Evolutionary conservation across 2,329 filamentous ascomycete species (phyloP).

Genomic region (Ceratocystis albifundus): DNA sequence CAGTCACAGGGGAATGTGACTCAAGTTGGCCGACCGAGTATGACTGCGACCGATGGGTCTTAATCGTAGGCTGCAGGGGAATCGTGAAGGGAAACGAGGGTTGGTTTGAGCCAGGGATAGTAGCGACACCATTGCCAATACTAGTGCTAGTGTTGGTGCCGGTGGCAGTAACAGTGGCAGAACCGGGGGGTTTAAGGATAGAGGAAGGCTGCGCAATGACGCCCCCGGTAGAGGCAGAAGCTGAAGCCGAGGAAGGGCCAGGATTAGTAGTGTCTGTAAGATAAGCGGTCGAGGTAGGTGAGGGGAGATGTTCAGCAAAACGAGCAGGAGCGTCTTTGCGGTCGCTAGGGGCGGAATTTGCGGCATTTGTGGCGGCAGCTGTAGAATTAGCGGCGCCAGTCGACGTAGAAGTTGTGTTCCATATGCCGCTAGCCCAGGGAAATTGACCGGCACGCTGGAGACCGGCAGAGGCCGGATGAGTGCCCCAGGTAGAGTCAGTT

Average conservation of each 20-base stretch:
- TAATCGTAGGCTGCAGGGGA: constrained; percentile 77
- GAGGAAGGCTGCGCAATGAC: constrained; percentile 40
- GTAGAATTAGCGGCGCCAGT: constrained; percentile 4
- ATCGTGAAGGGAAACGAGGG: constrained; percentile 74
- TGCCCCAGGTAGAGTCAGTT: constrained; percentile 51
- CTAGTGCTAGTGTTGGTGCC: no score
- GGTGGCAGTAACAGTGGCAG: constrained; percentile 35
- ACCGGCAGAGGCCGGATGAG: constrained; percentile 43
- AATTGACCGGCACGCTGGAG: constrained; percentile 43
- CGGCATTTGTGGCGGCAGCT: constrained; percentile 3
- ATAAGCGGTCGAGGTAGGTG: constrained; percentile 55
- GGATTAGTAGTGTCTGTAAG: constrained; percentile 37
- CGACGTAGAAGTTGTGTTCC: constrained; percentile 43
- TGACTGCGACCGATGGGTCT: constrained; percentile 88
- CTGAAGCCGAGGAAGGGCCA: constrained; percentile 31
- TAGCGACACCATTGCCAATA: no score
- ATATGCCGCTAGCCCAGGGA: constrained; percentile 69
- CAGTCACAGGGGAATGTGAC: constrained; percentile 42
- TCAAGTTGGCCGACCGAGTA: constrained; percentile 91
- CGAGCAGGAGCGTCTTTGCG: constrained; percentile 67
- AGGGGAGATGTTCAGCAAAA: constrained; percentile 62
- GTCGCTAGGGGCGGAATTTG: constrained; percentile 34
- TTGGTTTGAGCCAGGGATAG: constrained; percentile 39
- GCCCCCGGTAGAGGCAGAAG: constrained; percentile 25
- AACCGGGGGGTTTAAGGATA: constrained; percentile 35